A percentile compares a stretch with the other conserved stretches of the same genome.
phyloP scores from a whole-genome alignment of 768 basidiomycete species.

The Strobilomyces dryophilus region DNA sequence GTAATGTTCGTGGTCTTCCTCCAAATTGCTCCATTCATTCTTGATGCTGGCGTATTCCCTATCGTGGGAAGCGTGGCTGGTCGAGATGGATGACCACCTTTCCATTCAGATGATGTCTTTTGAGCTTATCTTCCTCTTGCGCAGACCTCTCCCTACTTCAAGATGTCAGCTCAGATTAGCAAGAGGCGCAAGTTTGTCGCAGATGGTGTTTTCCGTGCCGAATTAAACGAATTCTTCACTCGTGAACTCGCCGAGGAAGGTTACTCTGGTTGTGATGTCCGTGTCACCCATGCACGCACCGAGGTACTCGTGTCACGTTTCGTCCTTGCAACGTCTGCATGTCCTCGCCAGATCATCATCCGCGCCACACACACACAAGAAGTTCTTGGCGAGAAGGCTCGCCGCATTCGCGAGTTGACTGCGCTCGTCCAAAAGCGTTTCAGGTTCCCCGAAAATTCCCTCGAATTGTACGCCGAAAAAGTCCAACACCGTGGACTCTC shows the following conservation, averaged over 20 bases:
- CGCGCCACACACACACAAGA: conserved; percentile 99
- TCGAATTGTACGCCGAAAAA: conserved; percentile 99
- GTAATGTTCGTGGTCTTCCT: conserved; percentile 22
- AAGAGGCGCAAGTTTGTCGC: conserved; percentile 99
- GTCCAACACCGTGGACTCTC: conserved; percentile 97
- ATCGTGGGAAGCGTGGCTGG: neutral
- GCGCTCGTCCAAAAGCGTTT: conserved; percentile 98
- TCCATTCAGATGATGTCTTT: conserved; percentile 16
- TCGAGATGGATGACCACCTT: conserved; percentile 20
- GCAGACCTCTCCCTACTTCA: conserved; percentile 26
- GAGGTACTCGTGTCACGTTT: conserved; percentile 52
- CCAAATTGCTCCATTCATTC: neutral
- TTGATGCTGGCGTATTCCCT: neutral
- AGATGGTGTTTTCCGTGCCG: conserved; percentile 98
- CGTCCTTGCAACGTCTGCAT: neutral
- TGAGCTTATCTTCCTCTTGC: conserved; percentile 17
- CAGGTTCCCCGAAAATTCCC: conserved; percentile 98
- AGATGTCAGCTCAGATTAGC: conserved; percentile 86
- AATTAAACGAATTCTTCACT: conserved; percentile 98
- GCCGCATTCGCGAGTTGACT: conserved; percentile 98
- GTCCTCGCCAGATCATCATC: conserved; percentile 80
- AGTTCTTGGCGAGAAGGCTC: conserved; percentile 98
- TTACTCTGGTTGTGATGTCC: conserved; percentile 99
- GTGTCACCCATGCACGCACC: conserved; percentile 97
- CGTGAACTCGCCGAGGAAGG: conserved; percentile 98